These are phyloP conservation scores for Candida freyschussii DNA, from an alignment of 1,139 yeast genomes.

Conservation along the genomic window DNA sequence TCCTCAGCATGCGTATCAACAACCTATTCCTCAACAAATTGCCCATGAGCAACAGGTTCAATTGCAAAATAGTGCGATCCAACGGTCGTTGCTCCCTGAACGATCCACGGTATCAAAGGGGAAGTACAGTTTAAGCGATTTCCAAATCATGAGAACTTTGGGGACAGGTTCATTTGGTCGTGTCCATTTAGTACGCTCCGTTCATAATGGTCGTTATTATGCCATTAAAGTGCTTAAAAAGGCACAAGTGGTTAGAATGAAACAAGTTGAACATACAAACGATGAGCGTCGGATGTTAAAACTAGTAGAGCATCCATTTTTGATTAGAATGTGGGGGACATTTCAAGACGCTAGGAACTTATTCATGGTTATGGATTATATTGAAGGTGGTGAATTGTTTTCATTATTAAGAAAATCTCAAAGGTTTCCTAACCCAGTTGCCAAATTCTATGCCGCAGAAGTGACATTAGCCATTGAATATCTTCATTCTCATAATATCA, in stretches of 20 bases:
- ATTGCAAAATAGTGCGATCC: conserved; percentile 13
- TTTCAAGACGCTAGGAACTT: conserved; percentile 86
- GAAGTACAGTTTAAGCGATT: conserved; percentile 80
- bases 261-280: conserved; percentile 96
- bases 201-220: conserved; percentile 90
- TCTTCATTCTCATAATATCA: conserved; percentile 84
- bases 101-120: conserved; percentile 70
- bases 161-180: conserved; percentile 98
- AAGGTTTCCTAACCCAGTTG: conserved; percentile 94
- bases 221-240: conserved; percentile 93
- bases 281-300: conserved; percentile 95
- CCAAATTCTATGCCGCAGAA: conserved; percentile 96
- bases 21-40: conserved; percentile 1
- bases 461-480: conserved; percentile 90
- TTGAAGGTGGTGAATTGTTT: conserved; percentile 96
- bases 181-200: conserved; percentile 87
- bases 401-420: conserved; percentile 85
- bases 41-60: conserved; percentile 2
- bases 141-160: conserved; percentile 86
- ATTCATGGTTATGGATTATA: conserved; percentile 97
- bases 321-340: conserved; percentile 98
- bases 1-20: neutral
- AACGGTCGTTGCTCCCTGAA: conserved; percentile 28
- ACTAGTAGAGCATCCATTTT: conserved; percentile 89
- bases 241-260: conserved; percentile 89